Conservation (phyloP, 306 rosid species). For the Vigna hirtella region DNA sequence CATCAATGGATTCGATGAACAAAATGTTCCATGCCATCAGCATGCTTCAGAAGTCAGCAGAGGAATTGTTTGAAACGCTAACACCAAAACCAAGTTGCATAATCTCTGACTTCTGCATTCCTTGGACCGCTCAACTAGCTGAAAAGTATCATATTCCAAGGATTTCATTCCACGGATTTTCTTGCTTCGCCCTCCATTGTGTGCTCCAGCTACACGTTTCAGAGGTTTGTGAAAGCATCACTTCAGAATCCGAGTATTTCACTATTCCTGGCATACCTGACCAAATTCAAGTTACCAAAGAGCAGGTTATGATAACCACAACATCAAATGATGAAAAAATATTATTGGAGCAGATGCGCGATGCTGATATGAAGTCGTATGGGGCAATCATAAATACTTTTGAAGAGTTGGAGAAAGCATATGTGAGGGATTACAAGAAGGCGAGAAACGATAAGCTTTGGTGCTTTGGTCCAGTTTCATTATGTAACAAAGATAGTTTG, state of each 20-base stretch:
- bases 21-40: constrained; percentile 32
- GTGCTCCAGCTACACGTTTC: neutral
- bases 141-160: constrained; percentile 55
- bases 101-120: constrained; percentile 58
- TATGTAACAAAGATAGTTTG: constrained; percentile 43
- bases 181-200: constrained; percentile 51
- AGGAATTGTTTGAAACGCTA: constrained; percentile 43
- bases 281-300: constrained; percentile 45
- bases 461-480: constrained; percentile 68
- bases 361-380: constrained; percentile 44
- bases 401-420: constrained; percentile 56
- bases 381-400: constrained; percentile 59
- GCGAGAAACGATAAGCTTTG: constrained; percentile 47
- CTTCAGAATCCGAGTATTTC: constrained; percentile 48
- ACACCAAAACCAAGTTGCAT: constrained; percentile 61
- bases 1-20: neutral
- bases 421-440: constrained; percentile 44
- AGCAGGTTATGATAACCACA: neutral
- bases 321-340: neutral
- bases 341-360: neutral
- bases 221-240: constrained; percentile 44
- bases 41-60: constrained; percentile 50
- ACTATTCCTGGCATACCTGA: constrained; percentile 49
- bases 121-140: constrained; percentile 62
- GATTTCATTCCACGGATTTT: constrained; percentile 54